Base-by-base conservation (phyloP, 768 basidiomycete genomes). In the Wakefieldia striispora region DNA sequence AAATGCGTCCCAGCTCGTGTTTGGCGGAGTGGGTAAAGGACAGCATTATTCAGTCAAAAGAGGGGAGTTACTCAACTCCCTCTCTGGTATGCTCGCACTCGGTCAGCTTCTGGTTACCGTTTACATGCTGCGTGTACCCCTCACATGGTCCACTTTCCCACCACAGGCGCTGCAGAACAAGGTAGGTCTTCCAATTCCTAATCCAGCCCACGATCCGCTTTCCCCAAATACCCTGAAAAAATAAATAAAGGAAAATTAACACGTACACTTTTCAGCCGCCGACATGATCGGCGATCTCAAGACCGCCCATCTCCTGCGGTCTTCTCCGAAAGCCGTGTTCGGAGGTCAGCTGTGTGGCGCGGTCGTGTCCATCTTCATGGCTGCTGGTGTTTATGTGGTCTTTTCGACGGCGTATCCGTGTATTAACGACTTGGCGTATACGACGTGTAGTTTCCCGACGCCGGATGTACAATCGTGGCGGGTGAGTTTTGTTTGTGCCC, bases 211-310 rank as follows among this genome's bases (percentile, higher is more conserved):
- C 17, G 31, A 43, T 19, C 43, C 4, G n/a, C 26, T 12, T 23
- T 13, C 12, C 20, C 27, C 23, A 31, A 39, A 36, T 17, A 33
- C 33, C 33, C 14, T 33, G 33, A 33, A 33, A 33, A 33, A 33
- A 33, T 33, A 33, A 33, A 33, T 33, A 33, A 33, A 16, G 14
- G 29, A 33, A 33, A 33, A 33, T 33, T 33, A 33, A 33, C 33
- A 16, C 33, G 33, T 16, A 33, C 33, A 16, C 33, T 33, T 33
- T 33, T 33, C 26, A 66, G 74, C 80, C 20, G 59, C 75, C 26
- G 84, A 86, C 61, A 84, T 86, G 84, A 79, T 78, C 40, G 77
- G 82, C 48, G 84, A 86, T 62, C 63, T 85, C 57, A 84, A 85
- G 69, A 81, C 84, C n/a, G 81, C 81, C 52, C 83, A 83, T 62